phyloP scores from a whole-genome alignment of 352 stramenopile genomes.

The Globisporangium uncinulatum region DNA sequence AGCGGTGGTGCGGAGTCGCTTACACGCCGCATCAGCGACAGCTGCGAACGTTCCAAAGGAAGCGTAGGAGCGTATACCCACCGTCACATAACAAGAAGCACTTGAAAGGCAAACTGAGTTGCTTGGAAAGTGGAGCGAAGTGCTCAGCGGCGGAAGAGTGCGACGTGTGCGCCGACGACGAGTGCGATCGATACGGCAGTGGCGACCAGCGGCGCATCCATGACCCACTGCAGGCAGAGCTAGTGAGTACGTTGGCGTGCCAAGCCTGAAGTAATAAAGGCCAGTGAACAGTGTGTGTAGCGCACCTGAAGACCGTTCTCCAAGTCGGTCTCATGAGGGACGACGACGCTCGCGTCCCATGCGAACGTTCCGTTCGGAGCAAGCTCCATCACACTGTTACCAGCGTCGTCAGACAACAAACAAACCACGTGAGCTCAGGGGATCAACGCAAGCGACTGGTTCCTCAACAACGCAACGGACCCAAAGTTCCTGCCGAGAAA shows the following conservation, averaged over 20 bases:
- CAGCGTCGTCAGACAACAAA: background rate
- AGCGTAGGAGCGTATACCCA: too few relatives aligned
- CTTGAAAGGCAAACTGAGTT: too few relatives aligned
- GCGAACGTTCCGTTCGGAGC: slow-evolving; percentile 22
- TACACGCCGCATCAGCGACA: background rate
- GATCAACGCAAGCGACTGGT: background rate
- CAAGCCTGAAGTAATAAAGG: background rate
- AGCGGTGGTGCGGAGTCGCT: slow-evolving; percentile 14
- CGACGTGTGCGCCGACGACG: background rate
- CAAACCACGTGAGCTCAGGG: slow-evolving; percentile 1
- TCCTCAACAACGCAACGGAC: background rate
- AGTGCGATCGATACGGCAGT: slow-evolving; percentile 15
- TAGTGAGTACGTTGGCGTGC: background rate
- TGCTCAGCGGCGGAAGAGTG: too few relatives aligned
- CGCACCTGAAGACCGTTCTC: slow-evolving; percentile 25
- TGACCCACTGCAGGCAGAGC: slow-evolving; percentile 7
- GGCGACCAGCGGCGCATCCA: background rate
- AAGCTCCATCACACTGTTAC: slow-evolving; percentile 26
- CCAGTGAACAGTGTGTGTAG: background rate
- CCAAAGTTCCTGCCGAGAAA: slow-evolving; percentile 56
- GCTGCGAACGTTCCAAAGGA: background rate
- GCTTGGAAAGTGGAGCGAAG: too few relatives aligned
- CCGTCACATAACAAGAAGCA: too few relatives aligned
- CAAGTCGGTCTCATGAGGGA: slow-evolving; percentile 17
- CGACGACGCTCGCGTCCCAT: slow-evolving; percentile 27